Evolutionary conservation across 1,284 basidiomycete species (phyloP).

Genomic region (Sanghuangporus weigelae): DNA sequence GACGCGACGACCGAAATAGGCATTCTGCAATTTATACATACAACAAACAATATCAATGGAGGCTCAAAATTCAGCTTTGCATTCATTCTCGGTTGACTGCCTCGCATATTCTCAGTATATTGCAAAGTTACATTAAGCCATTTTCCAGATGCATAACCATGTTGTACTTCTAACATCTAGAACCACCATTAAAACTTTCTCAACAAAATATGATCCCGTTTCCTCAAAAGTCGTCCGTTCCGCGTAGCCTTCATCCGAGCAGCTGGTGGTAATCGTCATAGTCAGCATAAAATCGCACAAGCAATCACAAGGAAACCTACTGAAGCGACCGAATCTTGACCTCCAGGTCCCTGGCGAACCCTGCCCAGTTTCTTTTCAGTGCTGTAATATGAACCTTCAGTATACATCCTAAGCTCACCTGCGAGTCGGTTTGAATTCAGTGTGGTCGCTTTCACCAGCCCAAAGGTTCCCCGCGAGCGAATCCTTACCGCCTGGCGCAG

Average conservation of each 20-base stretch:
- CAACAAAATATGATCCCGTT: no score
- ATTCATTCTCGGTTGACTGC: no score
- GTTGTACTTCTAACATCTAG: background rate
- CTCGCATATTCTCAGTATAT: no score
- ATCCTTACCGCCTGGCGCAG: conserved; percentile 20
- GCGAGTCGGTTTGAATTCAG: conserved; percentile 19
- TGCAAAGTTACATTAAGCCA: background rate
- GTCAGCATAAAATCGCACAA: background rate
- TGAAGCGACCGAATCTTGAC: conserved; percentile 11
- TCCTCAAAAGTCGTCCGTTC: background rate
- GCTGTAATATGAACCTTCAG: background rate
- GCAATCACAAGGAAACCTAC: background rate
- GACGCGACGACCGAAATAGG: background rate
- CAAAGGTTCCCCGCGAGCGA: conserved; percentile 11
- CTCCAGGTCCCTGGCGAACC: conserved; percentile 17
- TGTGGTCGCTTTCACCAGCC: conserved; percentile 9
- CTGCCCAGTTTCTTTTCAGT: background rate
- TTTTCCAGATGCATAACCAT: background rate
- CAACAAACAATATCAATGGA: background rate
- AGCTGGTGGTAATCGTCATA: background rate
- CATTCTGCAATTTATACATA: background rate
- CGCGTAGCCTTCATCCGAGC: background rate
- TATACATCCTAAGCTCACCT: conserved; percentile 10
- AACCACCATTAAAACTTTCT: background rate
- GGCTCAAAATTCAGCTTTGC: no score